phyloP scores from a whole-genome alignment of 345 rosid genomes.

The Gossypium longicalyx region DNA sequence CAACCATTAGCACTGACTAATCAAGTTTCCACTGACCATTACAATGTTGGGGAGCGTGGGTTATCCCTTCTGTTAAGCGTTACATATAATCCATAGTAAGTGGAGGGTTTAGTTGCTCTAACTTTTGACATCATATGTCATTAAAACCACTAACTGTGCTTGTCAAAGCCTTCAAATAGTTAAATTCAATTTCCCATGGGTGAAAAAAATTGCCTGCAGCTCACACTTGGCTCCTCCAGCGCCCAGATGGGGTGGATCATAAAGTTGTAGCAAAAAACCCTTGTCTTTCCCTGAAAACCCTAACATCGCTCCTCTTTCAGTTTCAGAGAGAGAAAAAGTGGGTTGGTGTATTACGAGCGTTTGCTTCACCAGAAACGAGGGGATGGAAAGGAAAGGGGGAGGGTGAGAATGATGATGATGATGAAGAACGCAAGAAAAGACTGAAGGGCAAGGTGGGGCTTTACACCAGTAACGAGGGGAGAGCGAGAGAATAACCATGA shows the following conservation, averaged over 20 bases:
- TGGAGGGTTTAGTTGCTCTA: background rate
- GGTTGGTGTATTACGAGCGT: background rate
- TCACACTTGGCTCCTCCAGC: background rate
- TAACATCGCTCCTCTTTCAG: background rate
- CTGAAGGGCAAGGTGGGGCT: constrained; percentile 14
- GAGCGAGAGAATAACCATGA: constrained; percentile 32
- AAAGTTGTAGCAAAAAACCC: background rate
- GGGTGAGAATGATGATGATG: background rate
- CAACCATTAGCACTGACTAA: background rate
- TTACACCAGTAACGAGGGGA: constrained; percentile 32
- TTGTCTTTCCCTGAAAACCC: background rate
- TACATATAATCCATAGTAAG: background rate
- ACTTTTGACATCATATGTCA: background rate
- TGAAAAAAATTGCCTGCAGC: background rate
- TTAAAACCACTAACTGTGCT: background rate
- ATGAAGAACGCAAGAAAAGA: constrained; percentile 23
- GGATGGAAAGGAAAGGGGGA: background rate
- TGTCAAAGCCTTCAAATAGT: background rate
- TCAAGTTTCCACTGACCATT: background rate
- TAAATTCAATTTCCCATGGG: background rate
- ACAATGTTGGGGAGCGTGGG: background rate
- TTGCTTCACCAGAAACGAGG: constrained; percentile 37
- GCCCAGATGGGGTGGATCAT: background rate
- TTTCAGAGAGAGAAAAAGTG: too few species aligned
- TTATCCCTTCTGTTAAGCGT: background rate